Evolutionary conservation across 805 yeast genomes (phyloP), one percentile per base, ranked within the genome.

Genomic region (Nakazawaea siamensis): DNA sequence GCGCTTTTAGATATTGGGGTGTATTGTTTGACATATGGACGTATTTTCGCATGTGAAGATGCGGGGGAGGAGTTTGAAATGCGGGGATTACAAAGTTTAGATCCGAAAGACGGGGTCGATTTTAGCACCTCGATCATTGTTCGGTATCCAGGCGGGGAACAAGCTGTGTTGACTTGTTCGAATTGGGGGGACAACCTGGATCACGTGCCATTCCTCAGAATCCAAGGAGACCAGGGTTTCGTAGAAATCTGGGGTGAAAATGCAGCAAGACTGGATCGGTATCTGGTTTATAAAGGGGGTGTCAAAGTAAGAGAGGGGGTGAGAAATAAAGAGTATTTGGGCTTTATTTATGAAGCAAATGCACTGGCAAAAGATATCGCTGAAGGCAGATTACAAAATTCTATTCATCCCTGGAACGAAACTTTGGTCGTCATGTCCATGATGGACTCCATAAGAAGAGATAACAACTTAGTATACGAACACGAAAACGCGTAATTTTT

Each of bases 301-400:
- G 43, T 37, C 1, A 9, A 35, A 3, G 27, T 31, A 20, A 38
- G 48, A 4, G 43, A 44, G 19, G 41, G 49, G 1, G 43, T 52
- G 24, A 62, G 50, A 17, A 51, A 51, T 37, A 50, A 56, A 26
- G 64, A 60, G 35, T 65, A 60, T 29, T 49, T 55, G 31, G 81
- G 81, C 0, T 66, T 72, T 48, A 68, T 67, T 44, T 66, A 65
- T 49, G 80, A 74, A 52, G 78, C 78, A 1, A 66, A 71, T 44
- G 75, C 70, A 4, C 65, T 64, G 20, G 78, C 73, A 3, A 50
- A 58, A 31, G 70, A 64, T 35, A 54, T 74, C 27, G 35, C 47
- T 5, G 53, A 49, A 12, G 72, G 73, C 10, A 56, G 52, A 35
- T 44, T 49, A 12, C 58, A 62, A 41, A 60, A 62, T 39, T 50